phyloP scores from a whole-genome alignment of 2,329 filamentous ascomycete species.

The Metarhizium robertsii region DNA sequence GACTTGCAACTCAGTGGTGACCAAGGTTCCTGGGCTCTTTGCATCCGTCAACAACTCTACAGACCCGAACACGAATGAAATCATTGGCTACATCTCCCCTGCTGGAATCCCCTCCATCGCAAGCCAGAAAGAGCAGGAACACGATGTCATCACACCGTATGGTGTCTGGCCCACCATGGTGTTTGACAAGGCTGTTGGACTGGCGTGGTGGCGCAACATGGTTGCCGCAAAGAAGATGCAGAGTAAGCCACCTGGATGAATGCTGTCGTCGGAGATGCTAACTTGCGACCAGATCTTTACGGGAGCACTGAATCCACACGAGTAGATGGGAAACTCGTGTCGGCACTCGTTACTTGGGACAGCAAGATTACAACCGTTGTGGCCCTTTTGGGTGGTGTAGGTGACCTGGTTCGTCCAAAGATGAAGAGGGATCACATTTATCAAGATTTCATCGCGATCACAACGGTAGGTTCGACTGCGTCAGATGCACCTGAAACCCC shows the following conservation, averaged over 20 bases:
- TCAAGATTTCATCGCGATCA: constrained; percentile 23
- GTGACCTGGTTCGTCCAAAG: constrained; percentile 25
- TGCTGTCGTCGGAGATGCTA: not conserved
- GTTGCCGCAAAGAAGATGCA: constrained; percentile 32
- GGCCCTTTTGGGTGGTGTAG: constrained; percentile 28
- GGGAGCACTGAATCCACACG: constrained; percentile 29
- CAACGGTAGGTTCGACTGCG: constrained; percentile 12
- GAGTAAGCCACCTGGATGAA: constrained; percentile 17
- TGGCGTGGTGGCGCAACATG: constrained; percentile 35
- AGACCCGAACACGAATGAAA: constrained; percentile 23
- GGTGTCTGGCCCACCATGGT: constrained; percentile 27
- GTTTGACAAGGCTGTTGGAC: constrained; percentile 26
- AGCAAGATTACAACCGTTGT: constrained; percentile 32
- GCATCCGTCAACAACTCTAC: constrained; percentile 34
- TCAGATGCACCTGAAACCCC: not conserved
- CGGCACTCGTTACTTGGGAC: constrained; percentile 32
- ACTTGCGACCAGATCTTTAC: constrained; percentile 21
- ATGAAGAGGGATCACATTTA: constrained; percentile 29
- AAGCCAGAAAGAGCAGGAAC: constrained; percentile 28
- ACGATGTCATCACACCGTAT: constrained; percentile 32
- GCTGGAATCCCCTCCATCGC: constrained; percentile 31
- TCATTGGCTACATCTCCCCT: constrained; percentile 30
- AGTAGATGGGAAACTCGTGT: constrained; percentile 27
- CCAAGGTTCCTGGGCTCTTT: constrained; percentile 28
- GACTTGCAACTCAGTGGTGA: constrained; percentile 31